Percentiles rank a stretch among this genome's conserved stretches.
Evolutionary conservation across 2,329 filamentous ascomycete species (phyloP).

Genomic region (Neopestalotiopsis clavispora): DNA sequence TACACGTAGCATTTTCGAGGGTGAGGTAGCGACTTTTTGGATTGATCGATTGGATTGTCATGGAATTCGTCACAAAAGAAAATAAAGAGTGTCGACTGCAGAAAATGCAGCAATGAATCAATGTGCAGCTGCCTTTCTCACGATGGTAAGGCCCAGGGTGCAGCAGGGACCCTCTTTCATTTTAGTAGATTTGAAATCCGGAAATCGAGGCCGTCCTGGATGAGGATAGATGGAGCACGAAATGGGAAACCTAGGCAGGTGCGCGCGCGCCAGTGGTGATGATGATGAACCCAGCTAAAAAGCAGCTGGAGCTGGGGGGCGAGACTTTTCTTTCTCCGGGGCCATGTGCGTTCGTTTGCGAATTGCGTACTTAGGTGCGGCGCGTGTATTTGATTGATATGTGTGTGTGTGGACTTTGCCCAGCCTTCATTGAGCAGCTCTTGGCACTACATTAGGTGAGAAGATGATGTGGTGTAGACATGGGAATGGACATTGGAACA

Average conservation of each 20-base stretch:
- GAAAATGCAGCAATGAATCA: not conserved
- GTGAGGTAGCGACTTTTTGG: too few species aligned
- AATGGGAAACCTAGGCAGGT: not conserved
- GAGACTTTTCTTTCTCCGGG: conserved; percentile 5
- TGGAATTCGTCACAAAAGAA: too few species aligned
- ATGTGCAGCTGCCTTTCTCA: not conserved
- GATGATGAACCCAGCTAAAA: conserved; percentile 3
- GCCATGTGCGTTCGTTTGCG: not conserved
- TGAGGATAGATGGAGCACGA: conserved; percentile 1
- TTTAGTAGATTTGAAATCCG: conserved; percentile 13
- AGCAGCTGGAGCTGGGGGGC: not conserved
- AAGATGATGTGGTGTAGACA: not conserved
- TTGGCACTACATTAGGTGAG: not conserved
- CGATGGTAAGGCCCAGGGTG: not conserved
- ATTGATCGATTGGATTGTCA: too few species aligned
- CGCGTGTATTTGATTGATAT: not conserved
- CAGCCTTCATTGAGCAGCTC: not conserved
- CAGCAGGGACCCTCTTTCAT: conserved; percentile 13
- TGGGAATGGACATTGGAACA: not conserved
- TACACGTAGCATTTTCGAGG: not conserved
- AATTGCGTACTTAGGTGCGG: not conserved
- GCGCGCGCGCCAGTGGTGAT: not conserved
- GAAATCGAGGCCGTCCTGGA: not conserved
- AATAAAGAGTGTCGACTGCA: not conserved
- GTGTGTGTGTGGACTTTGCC: conserved; percentile 1